Base-by-base conservation (phyloP, 2,329 filamentous ascomycete genomes). In the Stagonosporopsis chrysanthemi region DNA sequence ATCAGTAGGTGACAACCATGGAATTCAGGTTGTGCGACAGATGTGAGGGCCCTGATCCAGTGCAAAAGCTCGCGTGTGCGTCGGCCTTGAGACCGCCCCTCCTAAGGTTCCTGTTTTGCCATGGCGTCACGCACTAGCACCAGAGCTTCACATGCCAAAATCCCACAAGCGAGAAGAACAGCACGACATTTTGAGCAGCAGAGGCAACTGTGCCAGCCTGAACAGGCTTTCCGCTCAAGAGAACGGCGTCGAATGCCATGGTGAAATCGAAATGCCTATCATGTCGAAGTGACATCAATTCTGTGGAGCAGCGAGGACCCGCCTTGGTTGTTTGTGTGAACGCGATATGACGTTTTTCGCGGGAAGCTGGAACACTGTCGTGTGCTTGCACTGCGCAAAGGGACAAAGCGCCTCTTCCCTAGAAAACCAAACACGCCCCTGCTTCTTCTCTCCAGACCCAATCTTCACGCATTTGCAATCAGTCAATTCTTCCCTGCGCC, bases 351-450 rank as follows among this genome's bases (percentile, higher is more conserved):
- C 54, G 54, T 57, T 44, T 49, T 24, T 38, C 9, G 28, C 41
- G 51, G 56, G 41, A 50, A 53, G 40, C 51, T 59, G 56, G 51
- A 59, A 59, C 56, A 46, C 14, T 57, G 54, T 57, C 48, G 48
- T 52, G 54, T 52, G 48, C 51, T 29, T 29, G 45, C 50, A 46
- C 24, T 36, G 43, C 38, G 47, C 44, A 31, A 52, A 47, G 48
- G 48, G 54, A 48, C 54, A 52, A 52, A 57, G 48, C 54, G 47
- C 43, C 49, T 24, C 41, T 51, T 51, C 17, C 47, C 19, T 51
- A 51, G 40, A 59, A 55, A 52, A 55, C n/a, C 51, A 52, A 59
- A 59, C 56, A 6, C 17, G 47, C 33, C 31, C 47, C 46, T 42
- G 29, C 39, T 45, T 47, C 39, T 45, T 35, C 11, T 17, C 48